These are phyloP conservation scores for Mucor indicus DNA, from an alignment of 371 early-diverging fungal species.

Conservation along the genomic window DNA sequence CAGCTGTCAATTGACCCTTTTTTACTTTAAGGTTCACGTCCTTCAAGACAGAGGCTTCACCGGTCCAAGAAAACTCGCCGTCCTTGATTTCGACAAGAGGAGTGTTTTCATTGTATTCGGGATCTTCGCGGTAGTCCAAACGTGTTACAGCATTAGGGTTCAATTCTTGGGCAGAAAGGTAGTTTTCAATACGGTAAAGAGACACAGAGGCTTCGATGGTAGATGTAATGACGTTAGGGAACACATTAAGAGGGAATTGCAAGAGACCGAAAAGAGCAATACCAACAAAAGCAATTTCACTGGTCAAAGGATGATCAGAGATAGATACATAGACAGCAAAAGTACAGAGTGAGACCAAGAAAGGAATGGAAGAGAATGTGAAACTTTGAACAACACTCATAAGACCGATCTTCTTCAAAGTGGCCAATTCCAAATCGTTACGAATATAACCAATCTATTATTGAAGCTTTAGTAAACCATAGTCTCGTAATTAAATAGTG, in stretches of 20 bases:
- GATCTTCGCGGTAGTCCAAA: slow-evolving; percentile 30
- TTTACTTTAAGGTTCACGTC: slow-evolving; percentile 64
- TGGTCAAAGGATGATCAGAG: slow-evolving; percentile 61
- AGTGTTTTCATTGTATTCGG: slow-evolving; percentile 26
- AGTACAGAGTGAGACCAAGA: slow-evolving; percentile 82
- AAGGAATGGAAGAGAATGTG: slow-evolving; percentile 78
- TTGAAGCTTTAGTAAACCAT: background rate
- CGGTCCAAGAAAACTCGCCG: slow-evolving; percentile 35
- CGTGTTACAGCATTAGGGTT: slow-evolving; percentile 63
- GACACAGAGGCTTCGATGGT: slow-evolving; percentile 87
- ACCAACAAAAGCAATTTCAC: slow-evolving; percentile 82
- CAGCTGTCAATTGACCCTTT: slow-evolving; percentile 65
- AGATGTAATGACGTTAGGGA: slow-evolving; percentile 58
- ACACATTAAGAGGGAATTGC: slow-evolving; percentile 85
- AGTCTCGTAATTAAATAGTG: slow-evolving; percentile 23
- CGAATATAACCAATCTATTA: slow-evolving; percentile 65
- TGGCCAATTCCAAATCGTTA: slow-evolving; percentile 72
- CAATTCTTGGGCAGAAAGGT: slow-evolving; percentile 74
- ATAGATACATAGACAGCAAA: slow-evolving; percentile 77
- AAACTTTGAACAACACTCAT: slow-evolving; percentile 64
- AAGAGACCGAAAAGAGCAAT: slow-evolving; percentile 91
- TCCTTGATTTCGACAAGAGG: slow-evolving; percentile 38
- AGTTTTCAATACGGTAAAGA: slow-evolving; percentile 73
- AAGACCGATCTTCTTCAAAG: slow-evolving; percentile 72
- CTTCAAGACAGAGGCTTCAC: slow-evolving; percentile 47